Base-by-base conservation (phyloP, 805 yeast genomes). In the Sungouiella thailandica region DNA sequence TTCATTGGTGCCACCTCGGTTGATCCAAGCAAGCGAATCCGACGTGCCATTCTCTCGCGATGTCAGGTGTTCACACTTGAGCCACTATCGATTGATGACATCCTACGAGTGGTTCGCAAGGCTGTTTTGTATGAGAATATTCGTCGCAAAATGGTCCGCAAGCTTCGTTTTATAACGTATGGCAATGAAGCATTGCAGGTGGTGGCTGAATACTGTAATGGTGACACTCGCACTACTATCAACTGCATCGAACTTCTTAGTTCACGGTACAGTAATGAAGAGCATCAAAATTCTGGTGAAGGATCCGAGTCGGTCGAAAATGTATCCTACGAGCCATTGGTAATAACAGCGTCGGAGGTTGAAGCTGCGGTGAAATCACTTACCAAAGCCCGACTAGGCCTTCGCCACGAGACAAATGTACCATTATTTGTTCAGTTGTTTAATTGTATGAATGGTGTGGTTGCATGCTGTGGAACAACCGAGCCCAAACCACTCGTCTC, bases 1-100 rank as follows among this genome's bases (percentile, higher is more conserved):
- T 68, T 93, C 27, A 78, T 90, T 32, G 98, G 98, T 4, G 97
- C 97, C n/a, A 93, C 98, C 0, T 89, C 97, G 0, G 45, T 42
- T 10, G 44, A 44, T 12, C 96, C 97, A 4, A 78, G 83, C 30
- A 81, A 83, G 48, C 81, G 86, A 47, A 60, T 93, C 26, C 79
- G 88, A 40, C 76, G 82, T 35, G 97, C 97, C 0, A 62, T 93
- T 22, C 55, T 87, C 17, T 85, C 96, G 5, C 62, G 99, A 37
- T 85, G 96, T 50, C 80, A 88, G 37, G 77, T 87, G 0, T 83
- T 88, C 52, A 79, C 79, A 5, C 62, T 93, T 40, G 65, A 74
- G 29, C 71, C 73, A 37, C 65, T 88, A 19, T 52, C 56, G 1
- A 40, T 47, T 1, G 57, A 57, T 2, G 87, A 88, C 29, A 53